Evolutionary conservation across 2,329 filamentous ascomycete species (phyloP), one percentile per base, ranked within the genome.

Genomic region (Diaporthe aspalathi): DNA sequence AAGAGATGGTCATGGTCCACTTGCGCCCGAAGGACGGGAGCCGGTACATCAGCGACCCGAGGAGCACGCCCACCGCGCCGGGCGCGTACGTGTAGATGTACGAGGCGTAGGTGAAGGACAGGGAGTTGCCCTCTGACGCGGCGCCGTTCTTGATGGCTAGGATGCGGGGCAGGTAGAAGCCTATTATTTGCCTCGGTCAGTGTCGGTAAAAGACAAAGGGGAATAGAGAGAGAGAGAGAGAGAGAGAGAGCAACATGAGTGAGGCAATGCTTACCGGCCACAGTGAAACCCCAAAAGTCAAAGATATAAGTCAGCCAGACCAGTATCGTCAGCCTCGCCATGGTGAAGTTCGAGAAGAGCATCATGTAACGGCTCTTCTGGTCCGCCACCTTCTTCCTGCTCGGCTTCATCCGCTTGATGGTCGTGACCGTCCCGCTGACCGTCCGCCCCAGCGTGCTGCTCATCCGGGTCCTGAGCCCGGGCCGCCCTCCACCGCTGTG

Each of bases 71-170:
- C 0, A 87, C 71, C 11, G 86, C 84, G 3, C 87, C 86, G 0
- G 86, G 86, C 0, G 84, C 80, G 77, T 88, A 88, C 2, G 87
- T 88, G 75, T 85, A 86, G 43, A 89, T 83, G 76, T 88, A 88
- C 5, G 82, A 84, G 22, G 84, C 83, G 74, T 89, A 89, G 0
- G 86, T 88, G 75, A 72, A 82, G 76, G 66, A 75, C 14, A 88
- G 81, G 3, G 83, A 82, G 43, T 65, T 65, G 2, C 29, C 29
- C 4, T 85, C 79, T 5, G 81, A 74, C 14, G 83, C 79, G 0
- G 79, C 79, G 17, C 83, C 83, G 70, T 88, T 87, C 74, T 88
- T 88, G n/a, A 83, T 73, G 4, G 85, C 84, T 2, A 88, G 78
- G 62, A 88, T 87, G 3, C 80, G 80, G 0, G 86, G 86, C 5